phyloP scores from a whole-genome alignment of 768 basidiomycete genomes.

The Russula virescens region DNA sequence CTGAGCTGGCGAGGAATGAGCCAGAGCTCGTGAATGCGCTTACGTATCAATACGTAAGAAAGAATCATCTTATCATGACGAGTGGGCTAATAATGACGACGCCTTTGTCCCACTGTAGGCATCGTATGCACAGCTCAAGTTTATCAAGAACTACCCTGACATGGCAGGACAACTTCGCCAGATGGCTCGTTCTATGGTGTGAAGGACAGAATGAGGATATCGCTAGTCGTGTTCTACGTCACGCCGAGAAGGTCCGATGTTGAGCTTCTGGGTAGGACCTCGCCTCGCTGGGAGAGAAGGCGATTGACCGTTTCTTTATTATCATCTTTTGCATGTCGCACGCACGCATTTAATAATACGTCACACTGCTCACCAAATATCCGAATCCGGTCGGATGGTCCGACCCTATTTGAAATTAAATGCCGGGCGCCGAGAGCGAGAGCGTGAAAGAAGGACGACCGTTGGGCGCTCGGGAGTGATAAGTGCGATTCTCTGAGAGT shows the following conservation, averaged over 20 bases:
- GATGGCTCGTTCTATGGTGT: slow-evolving; percentile 40
- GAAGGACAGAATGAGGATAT: background rate
- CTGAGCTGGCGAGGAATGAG: slow-evolving; percentile 84
- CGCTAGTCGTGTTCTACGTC: background rate
- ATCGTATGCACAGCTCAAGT: slow-evolving; percentile 74
- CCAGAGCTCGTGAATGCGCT: slow-evolving; percentile 75
- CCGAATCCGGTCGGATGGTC: background rate
- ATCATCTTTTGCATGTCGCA: background rate
- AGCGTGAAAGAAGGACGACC: no score
- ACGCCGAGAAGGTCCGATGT: background rate
- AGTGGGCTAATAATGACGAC: background rate
- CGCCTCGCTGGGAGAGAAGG: no score
- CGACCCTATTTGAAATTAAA: slow-evolving; percentile 1
- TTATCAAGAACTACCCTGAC: slow-evolving; percentile 76
- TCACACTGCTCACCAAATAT: background rate
- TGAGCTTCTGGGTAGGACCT: background rate
- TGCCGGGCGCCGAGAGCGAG: no score
- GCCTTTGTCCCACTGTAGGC: slow-evolving; percentile 42
- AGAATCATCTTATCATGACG: background rate
- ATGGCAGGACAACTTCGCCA: slow-evolving; percentile 65
- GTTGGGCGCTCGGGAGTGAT: no score
- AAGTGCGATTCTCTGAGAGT: no score
- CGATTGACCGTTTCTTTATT: no score
- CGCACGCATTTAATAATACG: slow-evolving; percentile 4
- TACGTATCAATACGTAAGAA: slow-evolving; percentile 71